Evolutionary conservation across 352 stramenopile species (phyloP).

Genomic region (Thraustotheca clavata): DNA sequence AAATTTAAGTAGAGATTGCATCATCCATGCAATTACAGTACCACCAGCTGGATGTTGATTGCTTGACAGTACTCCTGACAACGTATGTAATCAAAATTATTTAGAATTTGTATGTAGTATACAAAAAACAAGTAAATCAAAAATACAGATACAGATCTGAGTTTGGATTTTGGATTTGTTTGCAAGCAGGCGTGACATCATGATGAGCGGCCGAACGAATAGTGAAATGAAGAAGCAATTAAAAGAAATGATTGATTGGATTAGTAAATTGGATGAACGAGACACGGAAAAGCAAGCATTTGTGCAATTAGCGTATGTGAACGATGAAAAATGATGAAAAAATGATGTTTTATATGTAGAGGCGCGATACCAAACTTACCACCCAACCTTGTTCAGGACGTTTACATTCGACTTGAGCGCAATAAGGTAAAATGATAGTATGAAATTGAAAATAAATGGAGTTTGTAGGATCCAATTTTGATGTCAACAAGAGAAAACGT

Average conservation of each 20-base stretch:
- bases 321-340: neutral
- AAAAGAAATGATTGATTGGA: slow-evolving; percentile 10
- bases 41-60: too few relatives aligned
- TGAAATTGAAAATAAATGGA: neutral
- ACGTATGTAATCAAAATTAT: too few relatives aligned
- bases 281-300: slow-evolving; percentile 21
- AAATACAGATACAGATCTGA: too few relatives aligned
- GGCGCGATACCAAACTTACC: slow-evolving; percentile 5
- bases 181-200: neutral
- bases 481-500: slow-evolving; percentile 17
- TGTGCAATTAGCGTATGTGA: slow-evolving; percentile 10
- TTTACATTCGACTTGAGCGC: slow-evolving; percentile 5
- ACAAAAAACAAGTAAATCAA: too few relatives aligned
- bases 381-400: neutral
- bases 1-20: too few relatives aligned
- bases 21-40: too few relatives aligned
- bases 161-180: slow-evolving; percentile 7
- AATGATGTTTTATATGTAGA: neutral
- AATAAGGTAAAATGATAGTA: neutral
- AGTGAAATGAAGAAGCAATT: neutral
- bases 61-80: too few relatives aligned
- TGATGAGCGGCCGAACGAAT: neutral
- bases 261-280: slow-evolving; percentile 11
- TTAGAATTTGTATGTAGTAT: too few relatives aligned
- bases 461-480: slow-evolving; percentile 3